A percentile compares a stretch with the other conserved stretches of the same genome.
phyloP scores from a whole-genome alignment of 371 early-diverging fungal genomes.

The Choanephora cucurbitarum region DNA sequence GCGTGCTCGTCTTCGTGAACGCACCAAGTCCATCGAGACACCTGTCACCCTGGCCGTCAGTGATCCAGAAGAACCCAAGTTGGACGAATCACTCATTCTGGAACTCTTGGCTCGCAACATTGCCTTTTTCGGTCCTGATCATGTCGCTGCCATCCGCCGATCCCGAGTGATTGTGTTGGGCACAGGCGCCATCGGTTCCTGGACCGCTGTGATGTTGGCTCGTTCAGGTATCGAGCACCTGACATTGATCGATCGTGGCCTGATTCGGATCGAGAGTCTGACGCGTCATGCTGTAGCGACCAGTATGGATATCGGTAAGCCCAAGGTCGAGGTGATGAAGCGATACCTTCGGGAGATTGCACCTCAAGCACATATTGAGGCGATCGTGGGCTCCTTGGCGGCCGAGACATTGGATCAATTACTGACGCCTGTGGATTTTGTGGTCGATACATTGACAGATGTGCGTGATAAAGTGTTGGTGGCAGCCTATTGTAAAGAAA shows the following conservation, averaged over 20 bases:
- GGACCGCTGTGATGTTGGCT: conserved; percentile 89
- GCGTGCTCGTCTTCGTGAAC: conserved; percentile 45
- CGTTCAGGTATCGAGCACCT: conserved; percentile 87
- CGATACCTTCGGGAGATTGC: conserved; percentile 70
- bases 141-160: conserved; percentile 61
- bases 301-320: conserved; percentile 82
- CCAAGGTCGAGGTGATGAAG: conserved; percentile 78
- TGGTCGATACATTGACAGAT: conserved; percentile 90
- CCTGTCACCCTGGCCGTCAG: conserved; percentile 8
- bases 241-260: conserved; percentile 90
- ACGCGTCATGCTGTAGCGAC: conserved; percentile 91
- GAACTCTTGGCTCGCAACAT: conserved; percentile 90
- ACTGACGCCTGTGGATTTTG: conserved; percentile 66
- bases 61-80: conserved; percentile 5
- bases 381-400: conserved; percentile 67
- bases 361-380: conserved; percentile 79
- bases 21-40: conserved; percentile 3
- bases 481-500: conserved; percentile 78
- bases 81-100: conserved; percentile 71
- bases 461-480: conserved; percentile 87
- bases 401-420: conserved; percentile 61
- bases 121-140: conserved; percentile 89
- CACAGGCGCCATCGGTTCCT: conserved; percentile 95
- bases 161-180: conserved; percentile 92
- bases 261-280: conserved; percentile 81